A percentile compares a stretch with the other conserved stretches of the same genome.
Evolutionary conservation across 2,329 filamentous ascomycete genomes (phyloP).

Genomic region (Sclerotinia trifoliorum): DNA sequence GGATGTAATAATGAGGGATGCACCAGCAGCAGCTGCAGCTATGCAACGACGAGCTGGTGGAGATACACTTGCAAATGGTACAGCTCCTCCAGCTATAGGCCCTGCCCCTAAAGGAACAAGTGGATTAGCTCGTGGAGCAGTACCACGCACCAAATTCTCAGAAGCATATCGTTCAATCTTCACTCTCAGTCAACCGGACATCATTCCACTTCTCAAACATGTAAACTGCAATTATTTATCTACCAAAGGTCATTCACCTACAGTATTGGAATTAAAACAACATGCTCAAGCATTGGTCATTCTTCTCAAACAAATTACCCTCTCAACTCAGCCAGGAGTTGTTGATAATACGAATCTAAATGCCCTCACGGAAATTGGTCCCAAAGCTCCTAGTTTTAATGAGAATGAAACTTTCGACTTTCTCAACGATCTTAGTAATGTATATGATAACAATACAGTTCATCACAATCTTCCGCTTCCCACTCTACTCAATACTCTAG

Average conservation of each 20-base stretch:
- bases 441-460: slow-evolving; percentile 42
- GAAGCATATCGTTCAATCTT: slow-evolving; percentile 28
- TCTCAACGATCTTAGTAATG: slow-evolving; percentile 50
- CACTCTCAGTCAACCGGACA: slow-evolving; percentile 19
- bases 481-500: slow-evolving; percentile 32
- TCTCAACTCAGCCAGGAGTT: slow-evolving; percentile 40
- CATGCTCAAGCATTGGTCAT: slow-evolving; percentile 57
- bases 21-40: not conserved
- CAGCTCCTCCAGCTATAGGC: not conserved
- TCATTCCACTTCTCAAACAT: slow-evolving; percentile 42
- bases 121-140: slow-evolving; percentile 8
- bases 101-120: not conserved
- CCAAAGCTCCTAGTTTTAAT: slow-evolving; percentile 10
- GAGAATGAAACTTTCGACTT: slow-evolving; percentile 55
- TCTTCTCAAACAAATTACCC: slow-evolving; percentile 51
- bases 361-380: not conserved
- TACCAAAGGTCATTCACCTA: slow-evolving; percentile 51
- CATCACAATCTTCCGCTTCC: slow-evolving; percentile 36
- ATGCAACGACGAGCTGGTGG: not conserved
- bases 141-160: slow-evolving; percentile 25
- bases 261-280: slow-evolving; percentile 57
- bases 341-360: slow-evolving; percentile 31
- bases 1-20: slow-evolving; percentile 6
- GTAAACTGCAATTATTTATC: slow-evolving; percentile 60
- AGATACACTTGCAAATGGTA: too few species aligned